phyloP scores from a whole-genome alignment of 2,329 filamentous ascomycete genomes.

The Falciphora oryzae region DNA sequence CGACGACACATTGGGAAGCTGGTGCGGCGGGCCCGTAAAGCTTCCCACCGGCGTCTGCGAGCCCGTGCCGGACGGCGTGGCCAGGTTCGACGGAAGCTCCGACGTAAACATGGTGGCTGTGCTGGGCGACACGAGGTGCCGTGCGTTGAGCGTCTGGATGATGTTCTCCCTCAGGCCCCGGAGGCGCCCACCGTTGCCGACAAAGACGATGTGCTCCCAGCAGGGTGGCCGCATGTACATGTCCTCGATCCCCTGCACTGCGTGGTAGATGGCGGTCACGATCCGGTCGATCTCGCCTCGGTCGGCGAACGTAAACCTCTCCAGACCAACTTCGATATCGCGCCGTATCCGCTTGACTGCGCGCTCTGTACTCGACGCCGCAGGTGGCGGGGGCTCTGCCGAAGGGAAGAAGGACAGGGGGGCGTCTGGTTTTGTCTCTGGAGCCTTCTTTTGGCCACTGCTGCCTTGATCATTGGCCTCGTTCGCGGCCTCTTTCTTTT shows the following conservation, averaged over 20 bases:
- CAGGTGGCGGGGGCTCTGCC: slow-evolving; percentile 15
- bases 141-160: slow-evolving; percentile 68
- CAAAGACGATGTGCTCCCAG: slow-evolving; percentile 89
- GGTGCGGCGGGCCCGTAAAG: slow-evolving; percentile 48
- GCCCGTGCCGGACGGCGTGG: slow-evolving; percentile 84
- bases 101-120: slow-evolving; percentile 96
- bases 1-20: slow-evolving; percentile 42
- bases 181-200: slow-evolving; percentile 74
- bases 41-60: slow-evolving; percentile 78
- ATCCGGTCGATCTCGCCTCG: slow-evolving; percentile 76
- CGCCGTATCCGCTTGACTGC: slow-evolving; percentile 38
- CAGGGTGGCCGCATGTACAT: slow-evolving; percentile 77
- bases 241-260: slow-evolving; percentile 77
- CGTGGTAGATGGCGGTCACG: slow-evolving; percentile 74
- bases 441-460: slow-evolving; percentile 5
- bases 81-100: slow-evolving; percentile 89
- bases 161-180: slow-evolving; percentile 86
- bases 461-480: slow-evolving; percentile 5
- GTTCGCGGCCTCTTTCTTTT: slow-evolving; percentile 7
- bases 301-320: slow-evolving; percentile 65
- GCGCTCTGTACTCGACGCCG: slow-evolving; percentile 15
- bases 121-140: slow-evolving; percentile 85
- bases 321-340: slow-evolving; percentile 71
- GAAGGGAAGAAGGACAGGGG: slow-evolving; percentile 16
- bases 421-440: slow-evolving; percentile 9